phyloP scores from a whole-genome alignment of 2,329 filamentous ascomycete genomes.

The Fusarium annulatum region DNA sequence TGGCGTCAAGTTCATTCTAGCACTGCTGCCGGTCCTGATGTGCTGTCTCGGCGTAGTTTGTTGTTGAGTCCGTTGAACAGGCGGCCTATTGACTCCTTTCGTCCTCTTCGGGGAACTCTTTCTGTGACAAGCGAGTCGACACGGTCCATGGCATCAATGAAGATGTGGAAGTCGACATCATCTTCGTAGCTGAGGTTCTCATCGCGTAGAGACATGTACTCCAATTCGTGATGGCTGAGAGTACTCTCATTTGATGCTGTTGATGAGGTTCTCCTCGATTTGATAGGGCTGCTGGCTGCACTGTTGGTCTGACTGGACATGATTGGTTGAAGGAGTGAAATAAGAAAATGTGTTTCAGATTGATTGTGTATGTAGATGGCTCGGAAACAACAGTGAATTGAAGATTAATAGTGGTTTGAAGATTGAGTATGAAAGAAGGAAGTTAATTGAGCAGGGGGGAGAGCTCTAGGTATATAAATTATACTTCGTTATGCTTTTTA shows the following conservation, averaged over 20 bases:
- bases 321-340: neutral
- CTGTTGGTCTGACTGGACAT: constrained; percentile 30
- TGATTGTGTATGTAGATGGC: neutral
- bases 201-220: constrained; percentile 41
- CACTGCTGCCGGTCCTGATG: constrained; percentile 7
- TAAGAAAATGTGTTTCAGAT: neutral
- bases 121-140: constrained; percentile 41
- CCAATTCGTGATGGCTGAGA: constrained; percentile 34
- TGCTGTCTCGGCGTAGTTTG: constrained; percentile 33
- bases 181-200: constrained; percentile 41
- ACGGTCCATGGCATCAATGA: constrained; percentile 42
- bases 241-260: constrained; percentile 37
- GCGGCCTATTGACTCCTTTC: constrained; percentile 36
- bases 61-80: constrained; percentile 30
- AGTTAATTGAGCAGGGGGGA: constrained; percentile 16
- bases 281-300: constrained; percentile 23
- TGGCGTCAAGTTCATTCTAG: constrained; percentile 8
- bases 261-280: constrained; percentile 29
- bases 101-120: constrained; percentile 14
- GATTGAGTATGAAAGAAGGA: constrained; percentile 3
- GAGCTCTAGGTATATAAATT: constrained; percentile 15
- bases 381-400: neutral
- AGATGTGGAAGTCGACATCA: constrained; percentile 42
- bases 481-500: constrained; percentile 21
- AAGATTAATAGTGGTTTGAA: constrained; percentile 2